Evolutionary conservation across 306 rosid genomes (phyloP).

Genomic region (Quercus wislizeni): DNA sequence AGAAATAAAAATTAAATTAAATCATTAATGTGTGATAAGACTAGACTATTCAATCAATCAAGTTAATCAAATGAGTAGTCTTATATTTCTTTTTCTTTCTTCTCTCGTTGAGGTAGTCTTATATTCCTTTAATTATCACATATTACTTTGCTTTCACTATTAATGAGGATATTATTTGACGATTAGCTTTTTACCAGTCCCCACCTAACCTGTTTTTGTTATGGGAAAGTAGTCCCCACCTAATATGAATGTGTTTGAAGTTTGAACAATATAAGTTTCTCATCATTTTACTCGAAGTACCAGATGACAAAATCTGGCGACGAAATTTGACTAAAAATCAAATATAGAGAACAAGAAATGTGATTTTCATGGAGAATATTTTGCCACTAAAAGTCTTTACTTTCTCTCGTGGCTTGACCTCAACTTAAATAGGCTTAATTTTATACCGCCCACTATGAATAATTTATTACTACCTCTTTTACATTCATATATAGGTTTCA

Average conservation of each 20-base stretch:
- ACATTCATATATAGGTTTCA: no score
- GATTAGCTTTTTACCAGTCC: not conserved
- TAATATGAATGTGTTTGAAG: not conserved
- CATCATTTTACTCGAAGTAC: no score
- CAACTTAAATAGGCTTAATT: no score
- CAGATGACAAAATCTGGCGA: not conserved
- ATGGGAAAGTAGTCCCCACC: not conserved
- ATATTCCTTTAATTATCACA: not conserved
- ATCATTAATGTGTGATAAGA: not conserved
- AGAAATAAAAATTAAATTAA: not conserved
- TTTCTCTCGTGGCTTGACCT: no score
- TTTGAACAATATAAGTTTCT: not conserved
- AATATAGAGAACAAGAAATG: no score
- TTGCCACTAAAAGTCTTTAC: no score
- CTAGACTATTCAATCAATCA: not conserved
- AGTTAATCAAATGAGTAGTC: not conserved
- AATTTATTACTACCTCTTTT: no score
- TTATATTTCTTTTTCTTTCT: not conserved
- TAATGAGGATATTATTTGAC: not conserved
- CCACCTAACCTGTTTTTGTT: not conserved
- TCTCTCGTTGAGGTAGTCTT: no score
- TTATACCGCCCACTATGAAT: no score
- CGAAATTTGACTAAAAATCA: not conserved
- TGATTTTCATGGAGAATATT: no score
- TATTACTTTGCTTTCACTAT: not conserved